phyloP scores from a whole-genome alignment of 2,329 filamentous ascomycete genomes.

The Penicillium glabrum region DNA sequence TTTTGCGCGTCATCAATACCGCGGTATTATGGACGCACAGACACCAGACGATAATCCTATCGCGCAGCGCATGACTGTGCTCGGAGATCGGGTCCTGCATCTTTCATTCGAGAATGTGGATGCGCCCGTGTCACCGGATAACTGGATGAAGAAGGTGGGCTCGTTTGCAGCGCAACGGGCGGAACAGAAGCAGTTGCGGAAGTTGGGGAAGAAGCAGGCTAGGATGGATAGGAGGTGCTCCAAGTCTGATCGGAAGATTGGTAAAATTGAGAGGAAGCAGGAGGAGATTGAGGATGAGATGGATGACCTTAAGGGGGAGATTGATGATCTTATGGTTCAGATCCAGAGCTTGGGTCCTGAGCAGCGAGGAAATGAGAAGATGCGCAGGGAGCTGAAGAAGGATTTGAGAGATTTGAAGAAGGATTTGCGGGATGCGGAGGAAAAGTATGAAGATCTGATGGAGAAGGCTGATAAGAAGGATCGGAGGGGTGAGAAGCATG shows the following conservation, averaged over 20 bases:
- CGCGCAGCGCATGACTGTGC: slow-evolving; percentile 5
- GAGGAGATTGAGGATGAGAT: background rate
- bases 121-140: slow-evolving; percentile 1
- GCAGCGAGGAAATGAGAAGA: background rate
- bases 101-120: slow-evolving; percentile 8
- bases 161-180: slow-evolving; percentile 5
- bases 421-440: background rate
- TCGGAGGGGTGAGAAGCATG: background rate
- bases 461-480: background rate
- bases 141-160: slow-evolving; percentile 10
- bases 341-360: background rate
- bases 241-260: background rate
- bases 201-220: background rate
- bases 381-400: background rate
- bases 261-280: slow-evolving; percentile 1
- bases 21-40: background rate
- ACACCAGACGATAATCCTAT: background rate
- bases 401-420: slow-evolving; percentile 1
- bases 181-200: slow-evolving; percentile 7
- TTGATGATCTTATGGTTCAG: background rate
- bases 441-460: background rate
- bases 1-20: background rate
- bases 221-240: background rate
- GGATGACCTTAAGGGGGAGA: background rate
- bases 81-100: slow-evolving; percentile 9